Conservation (phyloP, 257 asterid genomes). For the Cynanchum wilfordii region DNA sequence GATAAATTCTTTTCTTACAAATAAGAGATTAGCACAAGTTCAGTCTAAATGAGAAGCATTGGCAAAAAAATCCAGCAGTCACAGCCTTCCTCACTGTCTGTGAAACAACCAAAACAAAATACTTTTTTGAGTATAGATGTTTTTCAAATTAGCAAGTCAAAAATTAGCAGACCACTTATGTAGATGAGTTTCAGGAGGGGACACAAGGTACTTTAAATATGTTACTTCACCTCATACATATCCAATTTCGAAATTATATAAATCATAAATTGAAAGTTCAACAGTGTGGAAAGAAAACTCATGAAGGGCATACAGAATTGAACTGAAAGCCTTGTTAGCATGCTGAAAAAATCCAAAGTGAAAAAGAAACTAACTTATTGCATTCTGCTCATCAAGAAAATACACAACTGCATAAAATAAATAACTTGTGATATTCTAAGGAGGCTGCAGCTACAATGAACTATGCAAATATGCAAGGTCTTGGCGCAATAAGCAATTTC, state of each 20-base stretch:
- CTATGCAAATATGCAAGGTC: neutral
- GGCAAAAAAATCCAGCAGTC: constrained; percentile 83
- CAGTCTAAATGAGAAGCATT: constrained; percentile 81
- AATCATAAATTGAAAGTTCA: neutral
- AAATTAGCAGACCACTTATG: neutral
- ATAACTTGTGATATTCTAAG: no score
- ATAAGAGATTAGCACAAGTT: neutral
- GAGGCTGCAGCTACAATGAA: neutral
- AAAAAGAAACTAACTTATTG: neutral
- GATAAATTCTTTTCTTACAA: neutral
- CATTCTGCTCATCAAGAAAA: neutral
- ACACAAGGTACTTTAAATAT: neutral
- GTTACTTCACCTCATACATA: neutral
- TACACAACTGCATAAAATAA: no score
- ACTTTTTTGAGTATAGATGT: no score
- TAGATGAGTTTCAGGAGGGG: neutral
- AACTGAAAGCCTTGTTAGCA: neutral
- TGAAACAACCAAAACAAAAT: constrained; percentile 4
- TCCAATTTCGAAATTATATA: neutral
- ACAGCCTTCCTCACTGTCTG: constrained; percentile 92
- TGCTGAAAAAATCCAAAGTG: neutral
- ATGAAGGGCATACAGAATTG: neutral
- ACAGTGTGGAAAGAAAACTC: neutral
- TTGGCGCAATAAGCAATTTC: neutral
- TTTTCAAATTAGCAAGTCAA: neutral